Evolutionary conservation across 2,329 filamentous ascomycete genomes (phyloP).

Genomic region (Calonectria multiphialidica): DNA sequence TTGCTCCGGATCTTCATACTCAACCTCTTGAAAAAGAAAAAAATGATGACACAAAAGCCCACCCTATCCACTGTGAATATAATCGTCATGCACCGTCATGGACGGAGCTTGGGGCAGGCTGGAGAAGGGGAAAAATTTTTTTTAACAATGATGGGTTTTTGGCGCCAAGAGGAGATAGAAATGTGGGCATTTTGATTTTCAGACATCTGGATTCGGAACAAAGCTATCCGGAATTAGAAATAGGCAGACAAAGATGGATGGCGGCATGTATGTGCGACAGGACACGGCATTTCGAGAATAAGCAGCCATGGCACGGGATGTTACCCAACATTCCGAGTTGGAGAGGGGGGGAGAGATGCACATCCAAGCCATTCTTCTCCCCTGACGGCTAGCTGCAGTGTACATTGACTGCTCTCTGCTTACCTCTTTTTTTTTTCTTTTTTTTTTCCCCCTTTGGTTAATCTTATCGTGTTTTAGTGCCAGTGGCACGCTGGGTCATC

Average conservation of each 20-base stretch:
- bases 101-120: neutral
- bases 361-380: neutral
- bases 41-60: no score
- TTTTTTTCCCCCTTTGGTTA: no score
- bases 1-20: neutral
- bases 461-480: neutral
- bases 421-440: no score
- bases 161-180: neutral
- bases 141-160: neutral
- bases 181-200: neutral
- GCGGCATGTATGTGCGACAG: neutral
- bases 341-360: neutral
- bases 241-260: neutral
- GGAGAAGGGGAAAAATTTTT: neutral
- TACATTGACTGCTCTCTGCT: no score
- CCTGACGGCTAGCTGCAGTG: neutral
- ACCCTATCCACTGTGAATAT: neutral
- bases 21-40: neutral
- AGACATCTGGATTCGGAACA: neutral
- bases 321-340: neutral
- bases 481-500: neutral
- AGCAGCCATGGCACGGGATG: slow-evolving; percentile 2
- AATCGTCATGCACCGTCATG: neutral
- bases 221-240: neutral
- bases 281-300: neutral